Percentiles rank a stretch among this genome's conserved stretches.
These are phyloP conservation scores for Moesziomyces antarcticus DNA, from an alignment of 1,284 basidiomycete genomes.

Conservation along the genomic window DNA sequence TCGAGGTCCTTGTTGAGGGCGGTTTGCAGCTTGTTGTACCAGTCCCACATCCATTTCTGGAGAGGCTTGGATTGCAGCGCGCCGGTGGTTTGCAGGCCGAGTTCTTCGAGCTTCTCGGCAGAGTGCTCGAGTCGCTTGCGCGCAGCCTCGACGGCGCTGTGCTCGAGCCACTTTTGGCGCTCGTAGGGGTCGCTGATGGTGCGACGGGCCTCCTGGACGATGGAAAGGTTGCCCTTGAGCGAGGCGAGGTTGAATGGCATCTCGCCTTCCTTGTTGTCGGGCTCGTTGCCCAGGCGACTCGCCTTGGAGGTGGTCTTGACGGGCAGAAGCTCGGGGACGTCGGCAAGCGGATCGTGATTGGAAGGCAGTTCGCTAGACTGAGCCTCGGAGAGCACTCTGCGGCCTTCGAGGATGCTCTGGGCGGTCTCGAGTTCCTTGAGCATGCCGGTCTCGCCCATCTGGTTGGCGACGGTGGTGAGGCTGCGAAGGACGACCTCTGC, in stretches of 20 bases:
- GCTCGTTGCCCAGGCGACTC: conserved; percentile 33
- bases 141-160: conserved; percentile 63
- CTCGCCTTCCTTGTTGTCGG: conserved; percentile 26
- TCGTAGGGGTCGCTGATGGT: conserved; percentile 57
- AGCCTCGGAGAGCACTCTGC: conserved; percentile 30
- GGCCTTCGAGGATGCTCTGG: conserved; percentile 41
- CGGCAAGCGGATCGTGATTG: conserved; percentile 14
- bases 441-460: conserved; percentile 46
- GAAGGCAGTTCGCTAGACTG: conserved; percentile 6
- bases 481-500: conserved; percentile 35
- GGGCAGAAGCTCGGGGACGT: conserved; percentile 52
- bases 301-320: conserved; percentile 44
- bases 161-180: conserved; percentile 66
- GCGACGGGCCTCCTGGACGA: conserved; percentile 56
- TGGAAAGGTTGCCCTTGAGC: conserved; percentile 59
- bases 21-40: conserved; percentile 60
- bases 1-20: conserved; percentile 47
- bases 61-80: conserved; percentile 54
- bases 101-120: conserved; percentile 54
- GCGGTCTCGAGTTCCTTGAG: conserved; percentile 51
- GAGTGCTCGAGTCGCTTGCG: conserved; percentile 59
- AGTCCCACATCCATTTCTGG: conserved; percentile 67
- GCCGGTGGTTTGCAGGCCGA: conserved; percentile 52
- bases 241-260: conserved; percentile 61
- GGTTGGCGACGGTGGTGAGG: conserved; percentile 38